phyloP scores from a whole-genome alignment of 2,329 filamentous ascomycete genomes.

The Cladobotryum protrusum region DNA sequence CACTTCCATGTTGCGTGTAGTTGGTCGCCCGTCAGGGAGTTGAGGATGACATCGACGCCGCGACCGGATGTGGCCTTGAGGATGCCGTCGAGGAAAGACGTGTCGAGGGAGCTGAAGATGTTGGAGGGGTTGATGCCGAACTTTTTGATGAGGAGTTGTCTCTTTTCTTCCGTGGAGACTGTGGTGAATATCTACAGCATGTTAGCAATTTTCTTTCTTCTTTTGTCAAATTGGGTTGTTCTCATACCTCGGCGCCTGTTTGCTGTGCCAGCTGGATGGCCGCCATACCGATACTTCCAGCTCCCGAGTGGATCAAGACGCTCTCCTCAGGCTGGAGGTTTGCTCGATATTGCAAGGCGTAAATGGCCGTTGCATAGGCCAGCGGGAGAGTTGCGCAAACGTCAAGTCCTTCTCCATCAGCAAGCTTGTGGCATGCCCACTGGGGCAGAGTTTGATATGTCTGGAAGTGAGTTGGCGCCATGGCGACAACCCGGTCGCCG shows the following conservation, averaged over 20 bases:
- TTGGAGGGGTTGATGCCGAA: constrained; percentile 12
- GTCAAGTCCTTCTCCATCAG: constrained; percentile 15
- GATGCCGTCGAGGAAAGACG: constrained; percentile 17
- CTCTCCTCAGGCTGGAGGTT: constrained; percentile 21
- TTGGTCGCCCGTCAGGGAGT: constrained; percentile 16
- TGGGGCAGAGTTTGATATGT: constrained; percentile 9
- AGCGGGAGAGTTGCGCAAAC: constrained; percentile 6
- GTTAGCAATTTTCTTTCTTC: no score
- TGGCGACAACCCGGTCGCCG: constrained; percentile 23
- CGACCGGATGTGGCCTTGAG: constrained; percentile 15
- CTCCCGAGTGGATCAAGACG: constrained; percentile 29
- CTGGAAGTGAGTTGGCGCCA: constrained; percentile 17
- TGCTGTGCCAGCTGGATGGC: constrained; percentile 24
- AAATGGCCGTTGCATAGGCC: constrained; percentile 25
- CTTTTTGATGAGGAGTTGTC: constrained; percentile 18
- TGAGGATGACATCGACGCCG: constrained; percentile 19
- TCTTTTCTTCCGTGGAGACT: constrained; percentile 14
- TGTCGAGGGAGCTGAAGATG: constrained; percentile 22
- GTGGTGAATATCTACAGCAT: constrained; percentile 23
- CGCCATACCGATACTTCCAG: constrained; percentile 27
- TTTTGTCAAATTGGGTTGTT: no score
- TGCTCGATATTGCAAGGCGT: constrained; percentile 25
- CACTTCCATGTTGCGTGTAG: constrained; percentile 29
- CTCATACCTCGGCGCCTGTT: constrained; percentile 22
- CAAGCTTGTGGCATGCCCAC: no score